Evolutionary conservation across 2,329 filamentous ascomycete genomes (phyloP), one percentile per base, ranked within the genome.

Genomic region (Neopestalotiopsis sp.): DNA sequence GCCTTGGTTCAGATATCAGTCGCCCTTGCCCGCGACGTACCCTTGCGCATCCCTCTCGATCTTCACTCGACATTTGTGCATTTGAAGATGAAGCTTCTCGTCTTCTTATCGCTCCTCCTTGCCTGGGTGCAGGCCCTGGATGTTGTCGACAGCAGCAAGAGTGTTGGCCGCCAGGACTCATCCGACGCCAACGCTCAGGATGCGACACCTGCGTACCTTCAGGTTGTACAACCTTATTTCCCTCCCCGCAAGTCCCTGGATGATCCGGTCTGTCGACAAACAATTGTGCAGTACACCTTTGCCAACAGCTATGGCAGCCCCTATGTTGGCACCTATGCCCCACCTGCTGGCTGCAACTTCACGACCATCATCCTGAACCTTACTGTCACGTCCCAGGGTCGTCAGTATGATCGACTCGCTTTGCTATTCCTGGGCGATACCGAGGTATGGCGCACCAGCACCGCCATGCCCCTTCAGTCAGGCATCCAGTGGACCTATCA

Each of bases 401-500:
- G 84, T 7, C 89, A 91, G 69, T 91, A 86, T 75, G 90, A 92
- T 73, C 82, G 89, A 40, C 80, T 92, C 3, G 89, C 84, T 4
- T 78, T 88, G 4, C 83, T 92, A 77, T 91, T 85, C 71, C 81
- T 92, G 30, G 86, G 86, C 24, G 88, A 91, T 74, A 83, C 85
- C n/a, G 89, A 92, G 75, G 80, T 92, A 0, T 91, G 88, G 77
- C 83, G 90, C 17, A 91, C 88, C 7, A 90, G 88, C 13, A 92
- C 90, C 1, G 88, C 89, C 0, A 90, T 91, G 78, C 89, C 89
- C 1, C 89, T 85, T 0, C 73, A 78, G 13, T 82, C 81, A 56
- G 89, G 89, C 1, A 91, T 92, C 67, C 78, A 84, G 66, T 79
- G 75, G 74, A 75, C 75, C 1, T 91, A 90, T 71, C 79, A 86